Percentiles rank a stretch among this genome's conserved stretches.
Conservation (phyloP, 2,329 filamentous ascomycete species). For the Pseudocercospora macadamiae region DNA sequence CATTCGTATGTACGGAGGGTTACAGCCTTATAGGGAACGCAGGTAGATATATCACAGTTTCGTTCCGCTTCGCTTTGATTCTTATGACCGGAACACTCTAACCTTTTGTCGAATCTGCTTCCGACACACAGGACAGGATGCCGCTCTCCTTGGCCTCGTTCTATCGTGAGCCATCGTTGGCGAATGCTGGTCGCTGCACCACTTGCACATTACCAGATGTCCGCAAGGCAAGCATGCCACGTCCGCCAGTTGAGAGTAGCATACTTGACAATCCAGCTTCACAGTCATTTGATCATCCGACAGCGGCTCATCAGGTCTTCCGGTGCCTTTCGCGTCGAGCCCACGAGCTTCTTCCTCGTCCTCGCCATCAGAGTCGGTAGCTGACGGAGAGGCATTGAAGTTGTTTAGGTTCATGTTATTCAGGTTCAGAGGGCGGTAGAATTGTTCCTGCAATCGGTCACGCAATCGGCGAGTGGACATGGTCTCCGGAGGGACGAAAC, state of each 20-base stretch:
- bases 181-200: slow-evolving; percentile 57
- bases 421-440: too few relatives aligned
- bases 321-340: slow-evolving; percentile 50
- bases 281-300: slow-evolving; percentile 54
- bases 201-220: slow-evolving; percentile 58
- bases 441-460: slow-evolving; percentile 8
- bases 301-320: slow-evolving; percentile 50
- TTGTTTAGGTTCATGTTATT: slow-evolving; percentile 18
- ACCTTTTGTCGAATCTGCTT: slow-evolving; percentile 51
- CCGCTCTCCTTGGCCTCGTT: slow-evolving; percentile 43
- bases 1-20: too few relatives aligned
- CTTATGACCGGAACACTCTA: slow-evolving; percentile 33
- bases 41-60: too few relatives aligned
- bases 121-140: slow-evolving; percentile 52
- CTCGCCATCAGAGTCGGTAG: slow-evolving; percentile 26
- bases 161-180: slow-evolving; percentile 47
- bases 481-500: slow-evolving; percentile 18
- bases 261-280: slow-evolving; percentile 57
- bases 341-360: slow-evolving; percentile 35
- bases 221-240: slow-evolving; percentile 58
- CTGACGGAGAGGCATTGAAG: slow-evolving; percentile 14
- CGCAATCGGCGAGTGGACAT: slow-evolving; percentile 17
- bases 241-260: slow-evolving; percentile 56
- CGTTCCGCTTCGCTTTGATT: too few relatives aligned
- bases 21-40: too few relatives aligned